These are phyloP conservation scores for Rhizophora apiculata DNA, from an alignment of 345 rosid genomes.

Conservation along the genomic window DNA sequence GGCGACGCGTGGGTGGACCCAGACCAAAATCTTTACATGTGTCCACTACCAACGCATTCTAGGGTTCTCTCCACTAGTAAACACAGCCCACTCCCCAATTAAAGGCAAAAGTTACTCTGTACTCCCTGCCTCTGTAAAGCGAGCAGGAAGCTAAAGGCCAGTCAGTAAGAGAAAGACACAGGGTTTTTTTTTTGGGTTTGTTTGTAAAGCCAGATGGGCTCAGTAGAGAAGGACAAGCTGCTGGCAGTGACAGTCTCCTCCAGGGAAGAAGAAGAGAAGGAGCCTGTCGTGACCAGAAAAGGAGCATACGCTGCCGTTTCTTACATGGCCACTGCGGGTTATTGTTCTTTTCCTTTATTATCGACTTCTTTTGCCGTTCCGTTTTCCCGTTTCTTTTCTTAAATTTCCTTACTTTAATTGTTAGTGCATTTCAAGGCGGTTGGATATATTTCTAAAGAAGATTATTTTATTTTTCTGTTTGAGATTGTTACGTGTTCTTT, in stretches of 20 bases:
- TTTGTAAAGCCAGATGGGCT: constrained; percentile 2
- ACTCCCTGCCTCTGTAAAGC: neutral
- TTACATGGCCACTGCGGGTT: constrained; percentile 57
- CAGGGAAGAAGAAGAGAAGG: neutral
- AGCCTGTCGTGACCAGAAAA: constrained; percentile 28
- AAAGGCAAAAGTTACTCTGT: neutral
- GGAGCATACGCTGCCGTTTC: constrained; percentile 57
- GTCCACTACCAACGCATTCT: constrained; percentile 7
- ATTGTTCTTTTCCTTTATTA: neutral
- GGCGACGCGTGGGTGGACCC: neutral
- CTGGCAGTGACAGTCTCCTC: neutral
- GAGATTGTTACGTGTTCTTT: neutral
- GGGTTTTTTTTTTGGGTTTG: neutral
- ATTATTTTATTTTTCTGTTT: neutral
- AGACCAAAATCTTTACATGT: neutral
- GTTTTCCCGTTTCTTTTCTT: neutral
- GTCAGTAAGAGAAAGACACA: neutral
- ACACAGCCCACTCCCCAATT: neutral
- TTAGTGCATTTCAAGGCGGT: too few relatives aligned
- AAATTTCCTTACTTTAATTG: too few relatives aligned
- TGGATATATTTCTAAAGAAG: too few relatives aligned
- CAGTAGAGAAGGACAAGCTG: neutral
- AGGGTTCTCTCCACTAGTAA: neutral
- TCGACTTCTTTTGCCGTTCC: neutral
- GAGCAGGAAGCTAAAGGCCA: neutral